Conservation (phyloP, 139 green algal genomes). For the Chlamydomonas sphaeroides region DNA sequence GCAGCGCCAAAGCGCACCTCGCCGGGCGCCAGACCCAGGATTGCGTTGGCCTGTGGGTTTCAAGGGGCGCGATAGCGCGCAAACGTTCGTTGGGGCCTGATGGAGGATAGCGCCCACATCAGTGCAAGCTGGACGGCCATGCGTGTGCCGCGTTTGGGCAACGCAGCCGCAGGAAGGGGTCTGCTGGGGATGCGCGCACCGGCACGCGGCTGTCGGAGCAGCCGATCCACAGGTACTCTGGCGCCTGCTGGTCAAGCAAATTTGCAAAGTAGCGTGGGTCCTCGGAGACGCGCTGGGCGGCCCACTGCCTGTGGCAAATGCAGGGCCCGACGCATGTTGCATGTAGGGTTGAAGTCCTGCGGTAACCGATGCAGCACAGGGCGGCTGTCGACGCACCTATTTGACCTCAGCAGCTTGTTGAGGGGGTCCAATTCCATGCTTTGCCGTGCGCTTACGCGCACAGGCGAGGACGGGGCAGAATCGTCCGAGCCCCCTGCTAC, state of each 20-base stretch:
- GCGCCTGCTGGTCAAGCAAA: slow-evolving; percentile 53
- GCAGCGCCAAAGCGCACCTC: too few species aligned
- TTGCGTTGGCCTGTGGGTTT: slow-evolving; percentile 64
- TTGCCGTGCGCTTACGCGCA: too few species aligned
- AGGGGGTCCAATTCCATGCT: slow-evolving; percentile 1
- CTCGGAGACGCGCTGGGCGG: not conserved
- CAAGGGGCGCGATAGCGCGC: too few species aligned
- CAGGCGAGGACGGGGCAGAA: too few species aligned
- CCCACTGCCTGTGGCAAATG: slow-evolving; percentile 3
- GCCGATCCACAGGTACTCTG: slow-evolving; percentile 88
- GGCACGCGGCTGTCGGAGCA: slow-evolving; percentile 73
- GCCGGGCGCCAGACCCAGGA: slow-evolving; percentile 77
- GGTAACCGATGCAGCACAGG: too few species aligned
- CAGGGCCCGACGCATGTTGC: not conserved
- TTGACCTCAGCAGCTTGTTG: slow-evolving; percentile 8
- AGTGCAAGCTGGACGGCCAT: too few species aligned
- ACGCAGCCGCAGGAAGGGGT: too few species aligned
- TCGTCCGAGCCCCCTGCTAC: too few species aligned
- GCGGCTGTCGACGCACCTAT: slow-evolving; percentile 2
- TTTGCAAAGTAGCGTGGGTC: slow-evolving; percentile 43
- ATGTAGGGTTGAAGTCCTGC: too few species aligned
- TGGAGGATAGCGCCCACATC: too few species aligned
- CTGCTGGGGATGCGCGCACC: slow-evolving; percentile 2
- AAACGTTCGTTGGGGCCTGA: too few species aligned
- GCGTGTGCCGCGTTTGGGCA: too few species aligned